Percentiles rank a stretch among this genome's conserved stretches.
Conservation (phyloP, 2,329 filamentous ascomycete genomes). For the Phyllosticta capitalensis region DNA sequence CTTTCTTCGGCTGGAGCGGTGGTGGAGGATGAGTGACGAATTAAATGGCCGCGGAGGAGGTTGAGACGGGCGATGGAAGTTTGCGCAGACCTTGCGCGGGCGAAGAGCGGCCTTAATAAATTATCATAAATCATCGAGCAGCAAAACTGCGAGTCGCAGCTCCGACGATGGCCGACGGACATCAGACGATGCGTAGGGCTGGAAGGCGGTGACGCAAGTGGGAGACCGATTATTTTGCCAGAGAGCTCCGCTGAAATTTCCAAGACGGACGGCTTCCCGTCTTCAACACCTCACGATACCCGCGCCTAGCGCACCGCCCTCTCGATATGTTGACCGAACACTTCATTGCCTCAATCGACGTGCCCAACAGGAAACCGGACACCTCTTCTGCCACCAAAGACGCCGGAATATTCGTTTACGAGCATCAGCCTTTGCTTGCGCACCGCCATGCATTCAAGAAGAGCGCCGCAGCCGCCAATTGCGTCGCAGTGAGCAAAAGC, state of each 20-base stretch:
- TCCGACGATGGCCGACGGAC: slow-evolving; percentile 9
- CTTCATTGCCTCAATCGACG: slow-evolving; percentile 40
- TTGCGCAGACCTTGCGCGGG: background rate
- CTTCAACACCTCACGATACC: background rate
- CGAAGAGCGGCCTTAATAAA: background rate
- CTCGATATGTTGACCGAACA: slow-evolving; percentile 40
- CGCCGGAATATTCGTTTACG: slow-evolving; percentile 77
- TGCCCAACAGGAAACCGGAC: slow-evolving; percentile 31
- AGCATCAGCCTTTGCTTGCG: slow-evolving; percentile 67
- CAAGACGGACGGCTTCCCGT: background rate
- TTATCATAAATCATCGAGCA: background rate
- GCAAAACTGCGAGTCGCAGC: background rate
- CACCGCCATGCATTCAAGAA: slow-evolving; percentile 81
- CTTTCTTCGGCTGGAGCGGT: slow-evolving; percentile 8
- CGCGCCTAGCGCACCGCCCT: background rate
- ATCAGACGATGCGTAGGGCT: slow-evolving; percentile 4
- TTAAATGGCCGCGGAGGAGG: background rate
- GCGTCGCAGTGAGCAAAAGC: slow-evolving; percentile 66
- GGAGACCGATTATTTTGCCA: background rate
- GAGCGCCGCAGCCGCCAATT: slow-evolving; percentile 69
- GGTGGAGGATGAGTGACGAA: background rate
- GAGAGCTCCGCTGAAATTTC: slow-evolving; percentile 5
- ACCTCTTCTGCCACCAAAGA: slow-evolving; percentile 54
- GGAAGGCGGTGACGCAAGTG: background rate
- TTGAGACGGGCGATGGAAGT: background rate